Evolutionary conservation across 2,329 filamentous ascomycete species (phyloP).

Genomic region (Tolypocladium inflatum): DNA sequence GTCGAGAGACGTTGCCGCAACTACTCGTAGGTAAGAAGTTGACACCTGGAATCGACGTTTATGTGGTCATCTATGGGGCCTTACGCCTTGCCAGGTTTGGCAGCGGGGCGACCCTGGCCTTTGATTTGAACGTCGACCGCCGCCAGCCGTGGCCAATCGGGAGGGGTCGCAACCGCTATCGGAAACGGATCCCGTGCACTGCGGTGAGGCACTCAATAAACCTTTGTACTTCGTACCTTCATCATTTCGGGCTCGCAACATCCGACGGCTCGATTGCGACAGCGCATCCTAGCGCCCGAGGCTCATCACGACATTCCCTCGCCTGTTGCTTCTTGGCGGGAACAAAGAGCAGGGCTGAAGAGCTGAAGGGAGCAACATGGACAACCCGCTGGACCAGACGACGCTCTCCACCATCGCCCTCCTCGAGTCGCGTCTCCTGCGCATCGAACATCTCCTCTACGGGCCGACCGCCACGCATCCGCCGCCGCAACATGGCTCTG

Average conservation of each 20-base stretch:
- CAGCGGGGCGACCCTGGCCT: neutral
- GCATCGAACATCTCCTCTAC: constrained; percentile 50
- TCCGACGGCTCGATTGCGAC: neutral
- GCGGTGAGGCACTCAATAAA: too few relatives aligned
- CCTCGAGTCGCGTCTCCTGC: constrained; percentile 48
- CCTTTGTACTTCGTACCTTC: neutral
- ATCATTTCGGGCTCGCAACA: neutral
- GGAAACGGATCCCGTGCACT: too few relatives aligned
- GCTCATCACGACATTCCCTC: neutral
- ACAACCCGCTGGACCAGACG: constrained; percentile 37
- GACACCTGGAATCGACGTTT: neutral
- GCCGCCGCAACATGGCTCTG: constrained; percentile 26
- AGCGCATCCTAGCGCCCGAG: neutral
- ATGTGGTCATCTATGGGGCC: neutral
- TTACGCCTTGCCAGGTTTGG: neutral
- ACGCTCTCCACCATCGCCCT: constrained; percentile 45
- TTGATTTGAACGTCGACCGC: neutral
- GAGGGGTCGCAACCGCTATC: neutral
- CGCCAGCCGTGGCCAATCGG: neutral
- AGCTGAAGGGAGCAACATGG: constrained; percentile 11
- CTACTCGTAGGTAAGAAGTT: too few relatives aligned
- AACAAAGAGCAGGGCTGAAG: too few relatives aligned
- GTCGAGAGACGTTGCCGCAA: neutral
- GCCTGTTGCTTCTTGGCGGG: neutral
- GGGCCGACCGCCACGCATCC: constrained; percentile 29